These are phyloP conservation scores for Rhizopogon sp. DNA, from an alignment of 768 basidiomycete species.

Conservation along the genomic window DNA sequence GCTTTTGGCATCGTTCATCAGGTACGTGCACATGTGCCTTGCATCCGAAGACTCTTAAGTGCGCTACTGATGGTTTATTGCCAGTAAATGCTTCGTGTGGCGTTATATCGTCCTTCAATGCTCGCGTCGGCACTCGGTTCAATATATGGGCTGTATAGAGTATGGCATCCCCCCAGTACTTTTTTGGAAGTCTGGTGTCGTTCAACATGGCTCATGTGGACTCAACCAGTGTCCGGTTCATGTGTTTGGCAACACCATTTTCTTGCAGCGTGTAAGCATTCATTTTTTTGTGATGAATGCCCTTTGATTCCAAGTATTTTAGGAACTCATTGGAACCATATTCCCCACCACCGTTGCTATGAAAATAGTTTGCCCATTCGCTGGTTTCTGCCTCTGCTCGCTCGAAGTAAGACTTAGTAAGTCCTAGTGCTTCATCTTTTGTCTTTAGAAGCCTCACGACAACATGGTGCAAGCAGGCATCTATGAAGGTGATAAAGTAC, in stretches of 20 bases:
- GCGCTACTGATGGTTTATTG: conserved; percentile 14
- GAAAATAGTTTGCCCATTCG: conserved; percentile 11
- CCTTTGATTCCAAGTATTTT: conserved; percentile 11
- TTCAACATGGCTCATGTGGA: background rate
- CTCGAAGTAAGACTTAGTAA: conserved; percentile 12
- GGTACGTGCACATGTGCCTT: conserved; percentile 20
- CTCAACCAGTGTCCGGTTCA: conserved; percentile 2
- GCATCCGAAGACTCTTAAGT: conserved; percentile 18
- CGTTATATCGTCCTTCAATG: conserved; percentile 10
- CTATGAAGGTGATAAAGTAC: conserved; percentile 17
- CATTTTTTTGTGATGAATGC: conserved; percentile 2
- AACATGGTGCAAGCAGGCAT: conserved; percentile 13
- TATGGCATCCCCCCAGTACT: conserved; percentile 3
- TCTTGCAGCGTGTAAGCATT: conserved; percentile 7
- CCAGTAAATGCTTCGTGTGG: conserved; percentile 18
- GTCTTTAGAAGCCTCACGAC: conserved; percentile 7
- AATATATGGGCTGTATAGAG: background rate
- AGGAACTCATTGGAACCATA: conserved; percentile 18
- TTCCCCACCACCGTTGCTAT: conserved; percentile 22
- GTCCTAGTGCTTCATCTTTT: conserved; percentile 7
- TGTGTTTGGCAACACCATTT: background rate
- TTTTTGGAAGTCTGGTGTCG: background rate
- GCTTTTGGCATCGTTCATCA: conserved; percentile 13
- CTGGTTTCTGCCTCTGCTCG: conserved; percentile 9
- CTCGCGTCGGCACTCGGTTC: background rate